Evolutionary conservation across 2,329 filamentous ascomycete genomes (phyloP), one percentile per base, ranked within the genome.

Genomic region (Didymella glomerata): DNA sequence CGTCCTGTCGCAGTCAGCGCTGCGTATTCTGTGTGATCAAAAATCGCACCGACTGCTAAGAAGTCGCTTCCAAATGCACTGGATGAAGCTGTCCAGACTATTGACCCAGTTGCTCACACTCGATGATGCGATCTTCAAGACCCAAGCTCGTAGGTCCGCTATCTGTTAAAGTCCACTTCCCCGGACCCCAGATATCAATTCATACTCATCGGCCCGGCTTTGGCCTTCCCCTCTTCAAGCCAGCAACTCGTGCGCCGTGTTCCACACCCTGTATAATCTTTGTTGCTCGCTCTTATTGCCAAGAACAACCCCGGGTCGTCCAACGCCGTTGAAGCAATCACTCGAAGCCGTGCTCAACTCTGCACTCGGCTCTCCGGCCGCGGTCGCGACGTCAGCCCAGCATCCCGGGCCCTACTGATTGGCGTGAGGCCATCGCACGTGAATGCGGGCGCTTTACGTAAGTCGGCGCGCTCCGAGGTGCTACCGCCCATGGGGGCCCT

Each of bases 371-470:
- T 11, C 18, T 10, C 16, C 8, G 25, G 14, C 46, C 30, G 10
- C 38, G 10, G 25, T 20, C 25, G 9, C 14, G 42, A 54, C 41
- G 50, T 50, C 47, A 50, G 41, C 50, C 56, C 32, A 51, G 50
- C 16, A 8, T 6, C 14, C 13, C 18, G 32, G 27, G 20, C 32
- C 22, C 50, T 36, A 27, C 28, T 44, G 44, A 36, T 47, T 41
- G 46, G 48, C 20, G 42, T 28, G 27, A 44, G 32, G 22, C 7
- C 27, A 18, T 30, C 20, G 41, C 56, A 54, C 47, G 46, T 50
- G 56, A 47, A 46, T n/a, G 30, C 22, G 4, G 24, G 9, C 34
- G 20, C 25, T 36, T 54, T 54, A 59, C 56, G 56, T 59, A 59
- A 59, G 25, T 54, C 50, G 50, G 50, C 13, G 25, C 42, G 10